Evolutionary conservation across 179 eudicot species (phyloP), one percentile per base, ranked within the genome.

Genomic region (Pouteria campechiana): DNA sequence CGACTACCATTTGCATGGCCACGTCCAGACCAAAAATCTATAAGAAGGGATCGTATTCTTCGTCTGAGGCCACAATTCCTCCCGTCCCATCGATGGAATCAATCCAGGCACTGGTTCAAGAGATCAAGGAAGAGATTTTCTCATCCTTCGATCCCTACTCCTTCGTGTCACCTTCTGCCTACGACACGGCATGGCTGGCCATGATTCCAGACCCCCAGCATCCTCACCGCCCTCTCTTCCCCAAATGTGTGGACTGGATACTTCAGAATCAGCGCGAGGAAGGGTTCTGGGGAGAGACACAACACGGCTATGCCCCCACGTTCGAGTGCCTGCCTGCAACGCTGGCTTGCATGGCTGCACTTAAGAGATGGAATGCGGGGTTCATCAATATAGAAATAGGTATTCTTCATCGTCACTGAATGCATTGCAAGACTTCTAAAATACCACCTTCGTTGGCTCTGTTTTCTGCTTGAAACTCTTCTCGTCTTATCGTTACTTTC

Each of bases 111-210:
- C 51, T 61, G 7, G 55, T 50, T 5, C 12, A 21, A 22, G 25
- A 67, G 18, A 9, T 61, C 12, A 67, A 67, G 35, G 25, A 39
- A 13, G 55, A 55, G 6, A 49, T 50, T 7, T 50, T 67, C 32
- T 54, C 48, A 25, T 6, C 25, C 23, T 15, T 22, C 25, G 30
- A 37, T 37, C 6, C 32, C 12, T 19, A 25, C 29, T 32, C 53
- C 1, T 61, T 54, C 46, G 59, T 54, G 17, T 40, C 64, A 16
- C 63, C 59, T 0, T 67, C 72, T 21, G 59, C 67, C 11, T 67
- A 61, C 17, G 72, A 61, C 17, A 61, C 68, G 6, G 68, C 72
- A 5, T 60, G 64, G 72, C 14, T 61, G 31, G 63, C 68, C 41
- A 61, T 46, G 63, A 19, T 61, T 29, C 63, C 59, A 2, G 21